Conservation (phyloP, 192 early-diverging fungal genomes). For the Dispira parvispora region DNA sequence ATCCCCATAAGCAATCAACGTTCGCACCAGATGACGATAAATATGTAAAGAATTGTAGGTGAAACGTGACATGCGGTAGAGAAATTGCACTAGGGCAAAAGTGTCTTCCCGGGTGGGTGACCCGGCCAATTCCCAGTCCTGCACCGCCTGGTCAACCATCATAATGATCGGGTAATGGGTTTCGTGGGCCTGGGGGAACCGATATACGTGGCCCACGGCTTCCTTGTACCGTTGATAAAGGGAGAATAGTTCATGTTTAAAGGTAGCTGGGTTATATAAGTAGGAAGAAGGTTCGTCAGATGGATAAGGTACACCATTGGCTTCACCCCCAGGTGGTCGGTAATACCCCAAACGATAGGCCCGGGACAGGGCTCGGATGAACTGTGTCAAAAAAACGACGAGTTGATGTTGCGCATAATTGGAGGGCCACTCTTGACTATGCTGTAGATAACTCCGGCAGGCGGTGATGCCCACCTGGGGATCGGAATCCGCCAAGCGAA, state of each 20-base stretch:
- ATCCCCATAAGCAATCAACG: conserved; percentile 42
- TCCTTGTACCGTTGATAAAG: conserved; percentile 43
- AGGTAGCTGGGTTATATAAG: conserved; percentile 17
- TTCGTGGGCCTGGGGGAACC: conserved; percentile 45
- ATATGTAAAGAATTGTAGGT: conserved; percentile 57
- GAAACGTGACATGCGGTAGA: conserved; percentile 43
- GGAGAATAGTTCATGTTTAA: conserved; percentile 26
- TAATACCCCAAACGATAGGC: conserved; percentile 19
- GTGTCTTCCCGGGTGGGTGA: conserved; percentile 31
- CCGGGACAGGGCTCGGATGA: conserved; percentile 26
- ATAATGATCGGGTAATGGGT: conserved; percentile 35
- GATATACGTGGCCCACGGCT: conserved; percentile 29
- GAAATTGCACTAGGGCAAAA: conserved; percentile 33
- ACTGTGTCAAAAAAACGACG: conserved; percentile 29
- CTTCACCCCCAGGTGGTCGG: background rate
- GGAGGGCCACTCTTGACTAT: conserved; percentile 24
- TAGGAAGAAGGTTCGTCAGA: conserved; percentile 14
- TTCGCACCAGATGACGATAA: conserved; percentile 39
- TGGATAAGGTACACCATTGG: conserved; percentile 5
- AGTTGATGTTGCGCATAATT: conserved; percentile 32
- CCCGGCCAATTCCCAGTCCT: conserved; percentile 37
- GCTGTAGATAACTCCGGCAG: conserved; percentile 22
- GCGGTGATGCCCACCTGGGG: conserved; percentile 5
- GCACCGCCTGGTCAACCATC: conserved; percentile 41
- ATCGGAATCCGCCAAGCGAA: conserved; percentile 19